These are phyloP conservation scores for Colletotrichum shisoi DNA, from an alignment of 2,329 filamentous ascomycete species.

Conservation along the genomic window DNA sequence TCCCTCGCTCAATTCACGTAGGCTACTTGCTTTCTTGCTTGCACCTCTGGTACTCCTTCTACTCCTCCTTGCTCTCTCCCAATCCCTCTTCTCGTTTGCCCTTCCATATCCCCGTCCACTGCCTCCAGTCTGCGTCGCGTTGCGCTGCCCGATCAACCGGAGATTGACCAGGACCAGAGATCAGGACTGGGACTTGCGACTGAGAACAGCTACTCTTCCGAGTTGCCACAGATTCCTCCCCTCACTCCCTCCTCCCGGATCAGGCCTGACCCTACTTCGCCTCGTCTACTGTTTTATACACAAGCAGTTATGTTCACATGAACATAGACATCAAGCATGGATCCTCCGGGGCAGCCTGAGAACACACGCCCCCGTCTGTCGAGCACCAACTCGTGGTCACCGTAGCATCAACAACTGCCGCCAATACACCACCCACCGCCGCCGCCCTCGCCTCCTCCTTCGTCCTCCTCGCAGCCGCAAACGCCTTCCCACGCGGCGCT, in stretches of 20 bases:
- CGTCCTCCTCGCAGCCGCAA: conserved; percentile 54
- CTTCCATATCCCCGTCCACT: no score
- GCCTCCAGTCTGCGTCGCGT: no score
- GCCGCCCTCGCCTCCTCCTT: conserved; percentile 40
- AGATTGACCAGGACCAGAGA: no score
- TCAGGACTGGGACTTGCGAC: no score
- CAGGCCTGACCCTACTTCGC: conserved; percentile 41
- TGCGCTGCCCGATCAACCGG: no score
- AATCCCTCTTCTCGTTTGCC: no score
- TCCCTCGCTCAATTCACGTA: no score
- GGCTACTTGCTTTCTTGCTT: no score
- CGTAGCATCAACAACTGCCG: conserved; percentile 56
- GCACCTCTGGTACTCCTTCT: no score
- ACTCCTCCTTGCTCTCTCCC: no score
- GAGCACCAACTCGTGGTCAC: conserved; percentile 55
- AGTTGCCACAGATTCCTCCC: no score
- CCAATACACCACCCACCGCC: conserved; percentile 54
- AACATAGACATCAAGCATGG: conserved; percentile 64
- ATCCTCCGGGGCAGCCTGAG: conserved; percentile 65
- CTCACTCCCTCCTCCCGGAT: conserved; percentile 22
- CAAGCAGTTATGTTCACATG: conserved; percentile 45
- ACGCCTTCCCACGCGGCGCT: conserved; percentile 45
- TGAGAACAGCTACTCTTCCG: no score
- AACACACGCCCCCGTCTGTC: conserved; percentile 66
- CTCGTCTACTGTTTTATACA: conserved; percentile 39